Evolutionary conservation across 495 filamentous ascomycete genomes (phyloP).

Genomic region (Aspergillus wentii): DNA sequence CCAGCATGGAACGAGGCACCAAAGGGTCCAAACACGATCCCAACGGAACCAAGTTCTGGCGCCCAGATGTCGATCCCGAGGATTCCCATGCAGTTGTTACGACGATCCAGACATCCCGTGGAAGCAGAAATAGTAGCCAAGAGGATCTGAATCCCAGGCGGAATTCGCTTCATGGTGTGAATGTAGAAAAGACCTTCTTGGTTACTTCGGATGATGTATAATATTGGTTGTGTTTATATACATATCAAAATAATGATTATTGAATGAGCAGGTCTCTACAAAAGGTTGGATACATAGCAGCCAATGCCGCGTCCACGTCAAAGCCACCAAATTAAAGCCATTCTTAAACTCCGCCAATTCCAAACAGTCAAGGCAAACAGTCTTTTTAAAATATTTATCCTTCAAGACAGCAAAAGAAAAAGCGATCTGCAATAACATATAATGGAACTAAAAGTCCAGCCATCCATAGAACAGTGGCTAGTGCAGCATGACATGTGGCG

Average conservation of each 20-base stretch:
- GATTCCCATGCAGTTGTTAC: constrained; percentile 23
- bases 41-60: constrained; percentile 24
- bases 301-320: not conserved
- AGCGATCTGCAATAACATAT: not conserved
- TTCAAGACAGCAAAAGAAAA: no score
- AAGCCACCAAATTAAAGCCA: not conserved
- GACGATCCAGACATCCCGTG: constrained; percentile 25
- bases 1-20: constrained; percentile 22
- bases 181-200: constrained; percentile 36
- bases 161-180: constrained; percentile 22
- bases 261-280: no score
- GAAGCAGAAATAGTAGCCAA: constrained; percentile 32
- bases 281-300: no score
- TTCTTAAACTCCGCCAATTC: no score
- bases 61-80: constrained; percentile 25
- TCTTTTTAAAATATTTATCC: no score
- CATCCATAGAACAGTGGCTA: not conserved
- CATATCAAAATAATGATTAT: no score
- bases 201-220: constrained; percentile 25
- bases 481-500: not conserved
- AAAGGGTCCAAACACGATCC: constrained; percentile 14
- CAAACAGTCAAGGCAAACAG: no score
- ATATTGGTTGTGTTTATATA: no score
- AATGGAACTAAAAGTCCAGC: not conserved
- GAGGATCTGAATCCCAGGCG: constrained; percentile 32